Evolutionary conservation across 2,329 filamentous ascomycete genomes (phyloP), one percentile per base, ranked within the genome.

Genomic region (Fusarium begoniae): DNA sequence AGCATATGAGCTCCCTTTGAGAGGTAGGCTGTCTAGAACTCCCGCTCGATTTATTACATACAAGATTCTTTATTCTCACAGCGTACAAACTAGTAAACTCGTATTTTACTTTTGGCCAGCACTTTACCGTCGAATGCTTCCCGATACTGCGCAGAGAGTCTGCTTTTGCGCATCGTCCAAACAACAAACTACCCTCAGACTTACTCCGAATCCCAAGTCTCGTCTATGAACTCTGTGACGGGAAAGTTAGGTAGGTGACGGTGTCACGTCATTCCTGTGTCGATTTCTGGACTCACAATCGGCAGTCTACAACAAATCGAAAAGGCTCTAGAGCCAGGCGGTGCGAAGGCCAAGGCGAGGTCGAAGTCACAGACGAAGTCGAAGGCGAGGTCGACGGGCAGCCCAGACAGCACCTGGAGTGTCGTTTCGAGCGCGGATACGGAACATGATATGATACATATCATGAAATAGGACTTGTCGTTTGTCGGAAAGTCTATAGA

Each of bases 391-490:
- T 68, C 65, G 24, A 68, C 66, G 32, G 63, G 58, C 24, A 74
- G 67, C 45, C 47, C 63, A 45, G 73, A 71, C 51, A 55, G 65
- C 56, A 70, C 63, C 41, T 73, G 70, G 40, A 65, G 59, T 24
- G 41, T 55, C 48, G 44, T 47, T n/a, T 58, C 62, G 26, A 69
- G 75, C 37, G 41, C 69, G 32, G 67, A 62, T 47, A 74, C 64
- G 60, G 74, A 77, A 45, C 75, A 77, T 63, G 75, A 77, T 45
- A 77, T 77, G 75, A 77, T 77, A 54, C 75, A 76, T 48, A 77
- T 77, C 63, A 77, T 77, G 75, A 77, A 77, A 68, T 77, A 74
- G 60, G n/a, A 62, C 48, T 40, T 32, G 32, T 44, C 35, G 56
- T 22, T 24, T 54, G 26, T 59, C 54, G 63, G 28, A 58, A 57